Evolutionary conservation across 2,329 filamentous ascomycete genomes (phyloP), one percentile per base, ranked within the genome.

Genomic region (Verticillium klebahnii): DNA sequence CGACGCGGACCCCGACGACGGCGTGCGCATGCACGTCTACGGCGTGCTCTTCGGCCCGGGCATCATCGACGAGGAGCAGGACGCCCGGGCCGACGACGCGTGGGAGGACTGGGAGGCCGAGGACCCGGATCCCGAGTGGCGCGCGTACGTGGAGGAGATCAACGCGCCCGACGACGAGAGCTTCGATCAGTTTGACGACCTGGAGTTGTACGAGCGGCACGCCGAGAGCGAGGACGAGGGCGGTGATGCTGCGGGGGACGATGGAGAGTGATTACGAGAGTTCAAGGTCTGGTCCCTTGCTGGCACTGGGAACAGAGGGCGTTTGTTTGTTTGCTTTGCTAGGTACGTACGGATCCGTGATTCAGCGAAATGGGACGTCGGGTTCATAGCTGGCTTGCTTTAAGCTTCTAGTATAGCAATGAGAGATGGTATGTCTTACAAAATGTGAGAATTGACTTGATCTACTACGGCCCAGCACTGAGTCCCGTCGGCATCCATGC

Each of bases 1-100:
- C n/a, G 45, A 31, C 14, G 9, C 45, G 15, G 23, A 36, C n/a
- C 31, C 25, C 31, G 80, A 85, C 67, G 76, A 80, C 56, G 81
- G 81, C 32, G 62, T 59, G 8, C n/a, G n/a, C 25, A 29, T 54
- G 25, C 25, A 54, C 19, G 29, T 59, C 29, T 25, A 34, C 32
- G 12, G 58, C 31, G 50, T 34, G 25, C 45, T 59, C 17, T 59
- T 54, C 58, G 58, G 58, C 11, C 40, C 58, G 9, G 40, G n/a
- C 45, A 29, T 45, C 29, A 19, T 39, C 12, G 29, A 31, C 29
- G 29, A 52, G 12, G 29, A 59, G 17, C 31, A n/a, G 31, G 58
- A 54, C 8, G 31, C 29, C 31, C 25, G 40, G 6, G 58, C 25
- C n/a, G 58, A 59, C 19, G 29, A 62, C 36, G 40, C 63, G 37